Base-by-base conservation (phyloP, 768 basidiomycete species). In the Tulasnella sp. region DNA sequence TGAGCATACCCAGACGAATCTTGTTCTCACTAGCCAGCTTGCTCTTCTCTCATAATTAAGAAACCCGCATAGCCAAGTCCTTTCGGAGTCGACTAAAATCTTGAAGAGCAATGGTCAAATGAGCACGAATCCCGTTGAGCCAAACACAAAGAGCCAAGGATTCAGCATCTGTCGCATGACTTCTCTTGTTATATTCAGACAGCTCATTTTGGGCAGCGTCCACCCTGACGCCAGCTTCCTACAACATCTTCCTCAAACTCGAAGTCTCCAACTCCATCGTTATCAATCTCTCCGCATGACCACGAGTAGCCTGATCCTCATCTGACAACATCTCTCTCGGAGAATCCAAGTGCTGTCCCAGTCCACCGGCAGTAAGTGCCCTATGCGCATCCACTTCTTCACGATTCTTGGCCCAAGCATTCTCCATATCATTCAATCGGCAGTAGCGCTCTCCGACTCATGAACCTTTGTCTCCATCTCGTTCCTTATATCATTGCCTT, bases 351-450 rank as follows among this genome's bases (percentile, higher is more conserved):
- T 93, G 70, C 62, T 92, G 78, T 20, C 89, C 90, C 2, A 95
- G 74, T 59, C 81, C 76, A 42, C 81, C 78, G 2, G 87, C 92
- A 2, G 91, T 91, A 45, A 90, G 69, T 20, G 84, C 81, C 48
- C 90, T 72, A 64, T 90, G 79, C 1, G 83, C 78, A 63, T 93
- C 91, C 2, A 89, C 87, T 68, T 95, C 90, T 66, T 92, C 83
- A 10, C 89, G 78, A 37, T 88, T 88, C 64, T 88, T 84, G 20
- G 84, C 76, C 81, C 90, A 93, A 8, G 83, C 78, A 61, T 83
- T 89, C 67, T 93, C 91, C 37, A 82, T 79, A 48, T 91, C 87
- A 22, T 74, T 69, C 37, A 91, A 66, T 48, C 81, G 72, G 70
- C 66, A 40, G 77, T 74, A 5, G 80, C 71, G 5, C 76, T 64